phyloP scores from a whole-genome alignment of 2,329 filamentous ascomycete species.

The Paraconiothyrium brasiliense region DNA sequence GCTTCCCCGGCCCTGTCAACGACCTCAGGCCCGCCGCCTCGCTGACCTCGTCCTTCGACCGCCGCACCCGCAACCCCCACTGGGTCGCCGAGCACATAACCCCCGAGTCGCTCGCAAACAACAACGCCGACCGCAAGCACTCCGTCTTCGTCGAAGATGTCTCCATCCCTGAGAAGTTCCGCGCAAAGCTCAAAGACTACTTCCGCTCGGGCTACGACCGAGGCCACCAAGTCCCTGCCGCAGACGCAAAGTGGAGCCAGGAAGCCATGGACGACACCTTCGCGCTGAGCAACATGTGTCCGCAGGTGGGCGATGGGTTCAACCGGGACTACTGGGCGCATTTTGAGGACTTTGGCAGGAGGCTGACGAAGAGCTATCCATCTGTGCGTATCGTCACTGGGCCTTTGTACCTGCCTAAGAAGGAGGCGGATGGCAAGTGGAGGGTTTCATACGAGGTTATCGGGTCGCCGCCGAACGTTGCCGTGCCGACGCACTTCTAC shows the following conservation, averaged over 20 bases:
- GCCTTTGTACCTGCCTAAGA: slow-evolving; percentile 88
- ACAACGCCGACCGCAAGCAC: slow-evolving; percentile 84
- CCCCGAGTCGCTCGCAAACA: slow-evolving; percentile 76
- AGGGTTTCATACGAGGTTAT: slow-evolving; percentile 96
- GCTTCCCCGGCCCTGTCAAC: slow-evolving; percentile 89
- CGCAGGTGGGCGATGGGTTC: slow-evolving; percentile 97
- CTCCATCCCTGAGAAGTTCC: slow-evolving; percentile 83
- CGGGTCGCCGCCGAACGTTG: slow-evolving; percentile 89
- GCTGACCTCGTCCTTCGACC: slow-evolving; percentile 88
- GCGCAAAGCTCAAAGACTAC: slow-evolving; percentile 91
- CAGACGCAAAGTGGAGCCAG: slow-evolving; percentile 96
- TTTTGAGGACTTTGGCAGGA: slow-evolving; percentile 94
- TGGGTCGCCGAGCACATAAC: slow-evolving; percentile 98
- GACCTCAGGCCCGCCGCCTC: slow-evolving; percentile 81
- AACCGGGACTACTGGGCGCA: slow-evolving; percentile 99
- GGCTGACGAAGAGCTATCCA: slow-evolving; percentile 82
- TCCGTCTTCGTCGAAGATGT: slow-evolving; percentile 84
- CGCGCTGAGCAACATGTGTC: slow-evolving; percentile 94
- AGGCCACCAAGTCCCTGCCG: slow-evolving; percentile 95
- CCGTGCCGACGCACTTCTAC: slow-evolving; percentile 98
- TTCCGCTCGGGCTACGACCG: slow-evolving; percentile 94
- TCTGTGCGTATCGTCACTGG: slow-evolving; percentile 92
- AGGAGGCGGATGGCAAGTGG: slow-evolving; percentile 93
- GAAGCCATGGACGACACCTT: slow-evolving; percentile 95
- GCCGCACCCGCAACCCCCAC: slow-evolving; percentile 86